Evolutionary conservation across 805 yeast species (phyloP), one percentile per base, ranked within the genome.

Genomic region (Yarrowia hollandica): DNA sequence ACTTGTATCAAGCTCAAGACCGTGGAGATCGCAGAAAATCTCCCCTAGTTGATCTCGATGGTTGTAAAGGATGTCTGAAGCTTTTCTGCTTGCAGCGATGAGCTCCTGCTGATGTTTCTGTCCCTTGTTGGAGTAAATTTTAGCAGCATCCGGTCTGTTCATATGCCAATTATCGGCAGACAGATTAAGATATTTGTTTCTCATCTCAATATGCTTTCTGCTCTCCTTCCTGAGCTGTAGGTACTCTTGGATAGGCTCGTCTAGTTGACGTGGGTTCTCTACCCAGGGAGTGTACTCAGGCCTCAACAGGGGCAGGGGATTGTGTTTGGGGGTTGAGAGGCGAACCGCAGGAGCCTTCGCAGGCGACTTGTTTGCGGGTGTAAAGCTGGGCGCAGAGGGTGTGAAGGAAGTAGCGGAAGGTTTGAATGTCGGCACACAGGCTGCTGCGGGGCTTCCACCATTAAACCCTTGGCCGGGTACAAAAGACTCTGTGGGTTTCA

Each of bases 11-110:
- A 74, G 63, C 35, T 71, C 73, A 44, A 71, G 63, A 1, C 75
- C 76, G 50, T 73, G 74, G 34, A 71, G 60, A 41, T 71, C 74
- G 11, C 70, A 41, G 60, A 64, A 71, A 1, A 69, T 57, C 54
- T 70, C 73, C 18, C 63, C 65, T 2, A 65, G 64, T 16, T n/a
- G 21, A 8, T 54, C 50, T 19, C 69, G 64, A 42, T 65, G 65
- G 9, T 65, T 65, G 60, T 62, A 65, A 25, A 71, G 62, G 14
- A 69, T 26, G 4, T 65, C 65, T 1, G 72, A 66, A 8, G 68
- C 74, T 11, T 54, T 33, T 9, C 61, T 55, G 33, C 69, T 64
- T 4, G 61, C 62, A 5, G 62, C 63, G 21, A 67, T 60, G 72
- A 71, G 70, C 28, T 60, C 54, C 14, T 61, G 63, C 55, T 70